Base-by-base conservation (phyloP, 2,329 filamentous ascomycete species). In the Talaromyces amestolkiae region DNA sequence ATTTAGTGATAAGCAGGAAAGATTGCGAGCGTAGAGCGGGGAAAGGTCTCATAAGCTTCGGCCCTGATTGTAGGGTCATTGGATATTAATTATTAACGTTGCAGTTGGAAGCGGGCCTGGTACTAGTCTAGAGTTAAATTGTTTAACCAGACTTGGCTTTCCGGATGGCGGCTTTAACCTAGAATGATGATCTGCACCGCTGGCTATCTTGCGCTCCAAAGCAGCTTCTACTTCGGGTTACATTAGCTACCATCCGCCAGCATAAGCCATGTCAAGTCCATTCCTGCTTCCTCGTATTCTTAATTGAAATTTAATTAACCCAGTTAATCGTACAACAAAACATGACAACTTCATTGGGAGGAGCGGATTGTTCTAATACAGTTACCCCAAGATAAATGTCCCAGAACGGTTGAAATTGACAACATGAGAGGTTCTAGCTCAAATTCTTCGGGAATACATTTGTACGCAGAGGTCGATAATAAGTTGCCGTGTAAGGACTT, bases 1-100 rank as follows among this genome's bases (percentile, higher is more conserved):
- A 53, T 33, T 53, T n/a, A 33, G 37, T 33, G 58, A 60, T 60
- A 60, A 60, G 58, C 17, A 59, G 22, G 24, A 24, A 3, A 41
- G 31, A 45, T 45, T 53, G 27, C 58, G 43, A 45, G 39, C 39
- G 45, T 33, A 60, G 37, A 60, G 58, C 58, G 58, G 58, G 58
- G 58, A 33, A 59, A 39, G 54, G 54, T 58, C 35, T 60, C 58
- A 33, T 60, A 17, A 60, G 43, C 24, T 60, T 43, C 56, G 24
- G 24, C 39, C n/a, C 39, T 33, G 27, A 11, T 47, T 45, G 13
- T 17, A 33, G 58, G 17, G 33, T 13, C 33, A 47, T 31, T 60
- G 58, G 58, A 45, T 39, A 24, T 31, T 4, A 4, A 33, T 53
- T 31, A 31, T 35, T 60, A 33, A 45, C 58, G 58, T 60, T 60